Evolutionary conservation across 2,329 filamentous ascomycete species (phyloP).

Genomic region (Blastomyces gilchristii): DNA sequence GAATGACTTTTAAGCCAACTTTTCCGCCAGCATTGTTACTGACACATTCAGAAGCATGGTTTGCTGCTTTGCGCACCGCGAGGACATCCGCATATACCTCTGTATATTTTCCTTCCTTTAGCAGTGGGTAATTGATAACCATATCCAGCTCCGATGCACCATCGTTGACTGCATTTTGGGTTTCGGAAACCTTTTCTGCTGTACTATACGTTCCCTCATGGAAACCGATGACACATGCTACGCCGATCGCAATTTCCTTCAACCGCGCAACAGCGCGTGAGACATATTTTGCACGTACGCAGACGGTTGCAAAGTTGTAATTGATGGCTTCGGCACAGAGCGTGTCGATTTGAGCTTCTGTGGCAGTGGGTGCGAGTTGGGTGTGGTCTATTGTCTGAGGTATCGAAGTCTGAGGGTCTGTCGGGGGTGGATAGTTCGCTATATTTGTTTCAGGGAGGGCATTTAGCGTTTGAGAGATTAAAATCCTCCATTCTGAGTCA

Average conservation of each 20-base stretch:
- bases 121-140: slow-evolving; percentile 45
- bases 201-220: slow-evolving; percentile 49
- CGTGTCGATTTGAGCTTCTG: slow-evolving; percentile 40
- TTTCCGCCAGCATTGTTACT: slow-evolving; percentile 22
- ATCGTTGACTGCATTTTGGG: slow-evolving; percentile 37
- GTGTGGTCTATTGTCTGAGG: slow-evolving; percentile 36
- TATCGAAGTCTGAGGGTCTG: slow-evolving; percentile 19
- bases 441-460: slow-evolving; percentile 18
- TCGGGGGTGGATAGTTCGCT: slow-evolving; percentile 19
- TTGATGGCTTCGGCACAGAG: slow-evolving; percentile 47
- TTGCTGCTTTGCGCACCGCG: slow-evolving; percentile 38
- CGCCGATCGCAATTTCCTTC: slow-evolving; percentile 36
- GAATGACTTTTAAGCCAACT: slow-evolving; percentile 46
- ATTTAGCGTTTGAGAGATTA: slow-evolving; percentile 22
- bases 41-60: slow-evolving; percentile 28
- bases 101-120: slow-evolving; percentile 38
- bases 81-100: slow-evolving; percentile 45
- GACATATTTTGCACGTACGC: slow-evolving; percentile 47
- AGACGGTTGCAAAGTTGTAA: slow-evolving; percentile 41
- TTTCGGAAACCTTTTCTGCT: slow-evolving; percentile 43
- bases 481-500: slow-evolving; percentile 26
- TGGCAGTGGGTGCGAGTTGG: slow-evolving; percentile 34
- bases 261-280: slow-evolving; percentile 41
- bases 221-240: slow-evolving; percentile 51
- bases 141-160: slow-evolving; percentile 50